Percentiles rank a stretch among this genome's conserved stretches.
phyloP scores from a whole-genome alignment of 352 stramenopile genomes.

The Pythium aquatile region DNA sequence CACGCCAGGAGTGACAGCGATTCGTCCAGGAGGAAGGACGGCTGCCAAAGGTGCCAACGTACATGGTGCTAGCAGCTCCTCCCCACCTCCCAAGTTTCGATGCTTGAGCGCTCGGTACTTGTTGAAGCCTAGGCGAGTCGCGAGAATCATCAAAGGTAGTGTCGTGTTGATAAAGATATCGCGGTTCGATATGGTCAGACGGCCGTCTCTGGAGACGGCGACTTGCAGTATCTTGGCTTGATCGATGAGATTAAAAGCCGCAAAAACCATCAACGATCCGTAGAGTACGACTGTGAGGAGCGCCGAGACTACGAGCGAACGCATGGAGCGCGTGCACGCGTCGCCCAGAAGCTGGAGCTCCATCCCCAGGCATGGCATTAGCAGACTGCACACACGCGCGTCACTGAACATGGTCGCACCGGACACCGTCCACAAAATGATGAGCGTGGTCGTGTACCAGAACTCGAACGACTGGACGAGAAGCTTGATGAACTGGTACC shows the following conservation, averaged over 20 bases:
- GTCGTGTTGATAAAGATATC: conserved; percentile 7
- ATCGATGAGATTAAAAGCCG: not conserved
- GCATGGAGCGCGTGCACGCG: not conserved
- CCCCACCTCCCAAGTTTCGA: not conserved
- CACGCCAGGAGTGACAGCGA: not conserved
- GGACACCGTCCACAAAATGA: not conserved
- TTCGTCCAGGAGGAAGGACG: not conserved
- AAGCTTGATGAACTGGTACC: not conserved
- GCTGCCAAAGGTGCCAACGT: not conserved
- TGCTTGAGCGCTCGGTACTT: not conserved
- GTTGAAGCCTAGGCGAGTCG: not conserved
- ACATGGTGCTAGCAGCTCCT: too few relatives aligned
- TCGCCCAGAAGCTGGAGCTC: not conserved
- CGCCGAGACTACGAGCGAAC: not conserved
- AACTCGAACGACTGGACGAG: conserved; percentile 4
- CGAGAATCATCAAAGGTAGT: conserved; percentile 3
- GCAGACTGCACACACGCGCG: not conserved
- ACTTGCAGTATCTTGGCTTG: not conserved
- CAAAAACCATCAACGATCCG: not conserved
- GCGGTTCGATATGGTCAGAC: not conserved
- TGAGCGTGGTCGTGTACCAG: conserved; percentile 2
- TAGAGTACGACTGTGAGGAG: not conserved
- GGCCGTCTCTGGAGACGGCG: not conserved
- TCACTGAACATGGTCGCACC: not conserved
- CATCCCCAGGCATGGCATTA: conserved; percentile 1